Conservation (phyloP, 2,329 filamentous ascomycete genomes). For the Acephala macrosclerotiorum region DNA sequence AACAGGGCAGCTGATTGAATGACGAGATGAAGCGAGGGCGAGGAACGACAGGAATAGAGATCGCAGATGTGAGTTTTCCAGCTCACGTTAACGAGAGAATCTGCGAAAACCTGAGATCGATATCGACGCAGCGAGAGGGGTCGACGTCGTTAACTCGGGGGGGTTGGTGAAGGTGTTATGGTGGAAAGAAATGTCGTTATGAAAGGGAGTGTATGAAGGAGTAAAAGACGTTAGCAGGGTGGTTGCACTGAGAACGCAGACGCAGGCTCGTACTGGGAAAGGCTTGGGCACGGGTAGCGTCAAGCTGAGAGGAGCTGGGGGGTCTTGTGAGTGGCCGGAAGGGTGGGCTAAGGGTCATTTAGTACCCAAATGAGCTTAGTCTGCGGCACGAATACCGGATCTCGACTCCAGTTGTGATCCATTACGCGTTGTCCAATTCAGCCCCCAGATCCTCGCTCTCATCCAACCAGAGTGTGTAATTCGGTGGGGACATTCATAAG, state of each 20-base stretch:
- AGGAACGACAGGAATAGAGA: constrained; percentile 17
- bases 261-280: constrained; percentile 6
- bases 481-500: too few relatives aligned
- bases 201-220: constrained; percentile 9
- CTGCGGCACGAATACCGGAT: neutral
- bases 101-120: constrained; percentile 27
- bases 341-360: neutral
- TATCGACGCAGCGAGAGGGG: constrained; percentile 26
- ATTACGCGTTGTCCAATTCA: neutral
- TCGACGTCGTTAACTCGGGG: constrained; percentile 14
- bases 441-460: too few relatives aligned
- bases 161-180: constrained; percentile 15
- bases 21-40: constrained; percentile 27
- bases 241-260: constrained; percentile 10
- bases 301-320: constrained; percentile 1
- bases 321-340: neutral
- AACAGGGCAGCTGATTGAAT: constrained; percentile 26
- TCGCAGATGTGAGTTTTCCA: constrained; percentile 37
- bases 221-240: constrained; percentile 5
- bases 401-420: neutral
- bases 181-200: neutral
- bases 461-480: too few relatives aligned
- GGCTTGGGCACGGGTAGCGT: neutral
- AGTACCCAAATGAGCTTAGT: neutral
- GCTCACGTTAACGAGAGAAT: constrained; percentile 39